A percentile compares a stretch with the other conserved stretches of the same genome.
Conservation (phyloP, 306 rosid species). For the Fagus sylvatica region DNA sequence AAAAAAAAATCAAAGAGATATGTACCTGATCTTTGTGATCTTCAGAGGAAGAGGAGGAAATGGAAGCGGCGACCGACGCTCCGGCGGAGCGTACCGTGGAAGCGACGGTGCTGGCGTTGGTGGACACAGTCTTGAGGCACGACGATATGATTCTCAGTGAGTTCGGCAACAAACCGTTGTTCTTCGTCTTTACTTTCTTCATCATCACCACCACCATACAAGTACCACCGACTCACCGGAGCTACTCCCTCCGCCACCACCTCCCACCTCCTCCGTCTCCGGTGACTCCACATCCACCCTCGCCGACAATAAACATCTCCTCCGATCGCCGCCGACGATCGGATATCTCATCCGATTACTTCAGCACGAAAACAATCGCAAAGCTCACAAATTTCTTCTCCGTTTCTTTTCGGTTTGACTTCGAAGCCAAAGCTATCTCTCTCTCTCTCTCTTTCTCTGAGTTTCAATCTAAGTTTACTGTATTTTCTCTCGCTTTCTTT, state of each 20-base stretch:
- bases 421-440: conserved; percentile 6
- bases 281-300: background rate
- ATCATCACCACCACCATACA: conserved; percentile 25
- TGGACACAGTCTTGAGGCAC: conserved; percentile 79
- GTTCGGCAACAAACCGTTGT: conserved; percentile 76
- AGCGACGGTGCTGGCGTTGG: conserved; percentile 81
- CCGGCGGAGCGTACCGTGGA: conserved; percentile 91
- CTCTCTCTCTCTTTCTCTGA: conserved; percentile 1
- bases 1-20: background rate
- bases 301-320: conserved; percentile 42
- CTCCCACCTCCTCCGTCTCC: conserved; percentile 18
- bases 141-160: conserved; percentile 82
- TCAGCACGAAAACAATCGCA: background rate
- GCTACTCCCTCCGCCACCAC: conserved; percentile 13
- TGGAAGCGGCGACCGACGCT: conserved; percentile 77
- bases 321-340: conserved; percentile 46
- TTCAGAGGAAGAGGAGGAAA: conserved; percentile 59
- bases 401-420: conserved; percentile 11
- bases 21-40: conserved; percentile 84
- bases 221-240: conserved; percentile 23
- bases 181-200: conserved; percentile 68
- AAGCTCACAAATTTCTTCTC: background rate
- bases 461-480: background rate
- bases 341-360: conserved; percentile 37
- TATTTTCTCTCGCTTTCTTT: background rate